Percentiles rank a stretch among this genome's conserved stretches.
Evolutionary conservation across 2,329 filamentous ascomycete genomes (phyloP).

Genomic region (Cladorrhinum sp.): DNA sequence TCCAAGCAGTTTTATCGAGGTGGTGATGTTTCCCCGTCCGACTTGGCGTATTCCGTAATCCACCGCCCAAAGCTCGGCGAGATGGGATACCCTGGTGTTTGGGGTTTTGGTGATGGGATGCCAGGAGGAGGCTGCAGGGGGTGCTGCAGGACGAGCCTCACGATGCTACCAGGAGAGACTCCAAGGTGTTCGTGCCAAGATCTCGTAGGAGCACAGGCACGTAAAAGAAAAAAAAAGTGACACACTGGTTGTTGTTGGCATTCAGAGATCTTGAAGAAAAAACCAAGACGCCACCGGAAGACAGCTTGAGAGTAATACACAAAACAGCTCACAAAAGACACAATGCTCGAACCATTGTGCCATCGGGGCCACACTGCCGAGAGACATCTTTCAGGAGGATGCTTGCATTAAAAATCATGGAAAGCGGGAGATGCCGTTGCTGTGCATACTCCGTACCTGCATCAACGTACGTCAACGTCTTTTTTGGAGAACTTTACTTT

Average conservation of each 20-base stretch:
- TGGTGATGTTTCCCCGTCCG: constrained; percentile 10
- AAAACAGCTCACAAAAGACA: neutral
- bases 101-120: neutral
- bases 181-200: neutral
- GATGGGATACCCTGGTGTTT: neutral
- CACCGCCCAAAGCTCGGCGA: neutral
- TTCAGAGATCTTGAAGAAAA: too few relatives aligned
- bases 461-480: neutral
- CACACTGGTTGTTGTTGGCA: neutral
- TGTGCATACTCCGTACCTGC: neutral
- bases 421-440: neutral
- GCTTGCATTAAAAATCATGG: neutral
- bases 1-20: constrained; percentile 10
- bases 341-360: neutral
- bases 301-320: neutral
- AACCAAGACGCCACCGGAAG: neutral
- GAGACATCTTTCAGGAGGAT: neutral
- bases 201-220: too few relatives aligned
- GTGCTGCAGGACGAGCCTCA: neutral
- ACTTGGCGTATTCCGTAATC: neutral
- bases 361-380: neutral
- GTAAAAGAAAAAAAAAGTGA: neutral
- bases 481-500: neutral
- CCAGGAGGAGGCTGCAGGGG: neutral
- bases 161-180: neutral